Conservation (phyloP, 192 early-diverging fungal genomes). For the Diversispora epigaea region DNA sequence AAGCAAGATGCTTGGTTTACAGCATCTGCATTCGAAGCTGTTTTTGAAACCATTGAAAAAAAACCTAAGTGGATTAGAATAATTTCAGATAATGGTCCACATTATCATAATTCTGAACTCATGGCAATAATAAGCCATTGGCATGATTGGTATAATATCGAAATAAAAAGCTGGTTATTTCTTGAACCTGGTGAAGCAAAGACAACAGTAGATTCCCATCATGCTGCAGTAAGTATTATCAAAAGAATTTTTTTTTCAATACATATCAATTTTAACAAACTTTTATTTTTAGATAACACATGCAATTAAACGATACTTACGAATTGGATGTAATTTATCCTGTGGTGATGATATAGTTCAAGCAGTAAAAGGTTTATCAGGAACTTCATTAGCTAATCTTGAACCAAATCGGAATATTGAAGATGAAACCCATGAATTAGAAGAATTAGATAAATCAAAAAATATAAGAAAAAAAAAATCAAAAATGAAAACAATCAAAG, state of each 20-base stretch:
- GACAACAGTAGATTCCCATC: not conserved
- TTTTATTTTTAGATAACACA: not conserved
- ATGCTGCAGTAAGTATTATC: not conserved
- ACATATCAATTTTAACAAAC: not conserved
- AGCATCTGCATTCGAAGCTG: too few species aligned
- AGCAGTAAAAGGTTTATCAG: not conserved
- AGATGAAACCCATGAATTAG: not conserved
- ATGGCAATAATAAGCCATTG: constrained; percentile 7
- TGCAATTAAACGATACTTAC: not conserved
- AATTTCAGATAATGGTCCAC: too few species aligned
- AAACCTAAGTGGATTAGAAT: too few species aligned
- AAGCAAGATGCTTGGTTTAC: too few species aligned
- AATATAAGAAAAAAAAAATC: not conserved
- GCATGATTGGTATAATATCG: constrained; percentile 6
- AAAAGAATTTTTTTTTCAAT: not conserved
- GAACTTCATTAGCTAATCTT: not conserved
- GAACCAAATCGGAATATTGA: not conserved
- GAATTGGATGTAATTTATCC: not conserved
- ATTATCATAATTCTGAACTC: constrained; percentile 7
- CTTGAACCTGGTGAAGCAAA: constrained; percentile 1
- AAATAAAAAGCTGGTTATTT: not conserved
- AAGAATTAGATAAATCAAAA: too few species aligned
- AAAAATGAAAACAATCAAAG: not conserved
- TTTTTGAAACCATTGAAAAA: too few species aligned
- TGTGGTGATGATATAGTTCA: not conserved